Evolutionary conservation across 2,329 filamentous ascomycete species (phyloP), one percentile per base, ranked within the genome.

Genomic region (Verticillium tricorpus): DNA sequence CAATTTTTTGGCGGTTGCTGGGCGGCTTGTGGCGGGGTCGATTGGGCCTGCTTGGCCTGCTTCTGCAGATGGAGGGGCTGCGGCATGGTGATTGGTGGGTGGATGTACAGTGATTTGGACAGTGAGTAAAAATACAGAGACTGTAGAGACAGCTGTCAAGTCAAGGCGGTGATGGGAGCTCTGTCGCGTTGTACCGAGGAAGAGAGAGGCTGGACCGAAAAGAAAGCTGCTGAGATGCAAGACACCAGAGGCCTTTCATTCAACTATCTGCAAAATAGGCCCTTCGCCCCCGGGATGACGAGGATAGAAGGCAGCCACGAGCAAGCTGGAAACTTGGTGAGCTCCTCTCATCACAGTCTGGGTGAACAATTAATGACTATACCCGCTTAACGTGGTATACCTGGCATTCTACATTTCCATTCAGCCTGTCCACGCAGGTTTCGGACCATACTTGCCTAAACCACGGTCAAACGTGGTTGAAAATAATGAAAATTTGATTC

Each of bases 1-100:
- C 50, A 68, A 65, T 66, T 66, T 67, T 67, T 59, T 32, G 54
- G 14, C 22, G 54, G n/a, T 52, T 52, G 45, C 60, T 63, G 60
- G 45, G 34, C 34, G 14, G 54, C 25, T 34, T 31, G 40, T 54
- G 58, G 58, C 40, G 58, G 58, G 58, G 58, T 55, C 57, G 57
- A 58, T 58, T 58, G 57, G 57, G 37, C 57, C 40, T 40, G 22
- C 57, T 58, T 58, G 59, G 37, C 50, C 60, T 52, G 40, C 17
- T 35, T 52, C 60, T 70, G 64, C 61, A 63, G 67, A 59, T 75
- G 71, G 74, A 68, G 73, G 72, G 70, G 71, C 69, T 67, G 65
- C 60, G 68, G 60, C 70, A 73, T 74, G 60, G 65, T 67, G 63
- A 66, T 69, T 71, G 71, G 64, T 45, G 56, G n/a, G 15, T 17